A percentile compares a stretch with the other conserved stretches of the same genome.
These are phyloP conservation scores for Saccharomyces hybrid DNA, from an alignment of 1,139 yeast species.

Conservation along the genomic window DNA sequence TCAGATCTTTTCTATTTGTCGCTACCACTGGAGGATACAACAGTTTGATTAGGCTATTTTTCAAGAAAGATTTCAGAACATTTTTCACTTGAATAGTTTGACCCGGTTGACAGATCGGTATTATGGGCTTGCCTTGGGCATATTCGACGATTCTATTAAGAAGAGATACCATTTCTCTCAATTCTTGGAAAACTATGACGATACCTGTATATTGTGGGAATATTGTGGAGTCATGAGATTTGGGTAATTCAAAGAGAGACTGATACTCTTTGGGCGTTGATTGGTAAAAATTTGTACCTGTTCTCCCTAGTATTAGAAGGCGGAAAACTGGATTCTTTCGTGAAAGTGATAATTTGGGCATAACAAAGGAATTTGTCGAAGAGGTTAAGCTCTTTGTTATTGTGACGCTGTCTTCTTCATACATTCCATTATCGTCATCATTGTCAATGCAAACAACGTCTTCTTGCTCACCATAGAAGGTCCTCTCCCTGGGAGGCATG, in stretches of 20 bases:
- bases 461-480: neutral
- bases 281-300: slow-evolving; percentile 21
- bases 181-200: slow-evolving; percentile 24
- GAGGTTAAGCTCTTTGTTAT: slow-evolving; percentile 23
- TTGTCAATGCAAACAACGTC: slow-evolving; percentile 1
- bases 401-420: slow-evolving; percentile 20
- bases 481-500: slow-evolving; percentile 4
- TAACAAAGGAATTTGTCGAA: slow-evolving; percentile 26
- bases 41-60: slow-evolving; percentile 16
- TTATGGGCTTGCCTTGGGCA: slow-evolving; percentile 17
- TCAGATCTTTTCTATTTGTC: slow-evolving; percentile 19
- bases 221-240: slow-evolving; percentile 14
- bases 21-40: slow-evolving; percentile 23
- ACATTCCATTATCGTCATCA: slow-evolving; percentile 4
- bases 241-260: slow-evolving; percentile 19
- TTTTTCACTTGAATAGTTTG: slow-evolving; percentile 24
- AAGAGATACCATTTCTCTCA: slow-evolving; percentile 20
- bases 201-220: slow-evolving; percentile 18
- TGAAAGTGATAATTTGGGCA: slow-evolving; percentile 27
- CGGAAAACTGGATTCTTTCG: slow-evolving; percentile 15
- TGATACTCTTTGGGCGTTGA: slow-evolving; percentile 20
- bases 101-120: slow-evolving; percentile 25
- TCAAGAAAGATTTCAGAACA: slow-evolving; percentile 18
- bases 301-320: slow-evolving; percentile 23
- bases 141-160: slow-evolving; percentile 21